Evolutionary conservation across 257 asterid species (phyloP).

Genomic region (Rehmannia glutinosa): DNA sequence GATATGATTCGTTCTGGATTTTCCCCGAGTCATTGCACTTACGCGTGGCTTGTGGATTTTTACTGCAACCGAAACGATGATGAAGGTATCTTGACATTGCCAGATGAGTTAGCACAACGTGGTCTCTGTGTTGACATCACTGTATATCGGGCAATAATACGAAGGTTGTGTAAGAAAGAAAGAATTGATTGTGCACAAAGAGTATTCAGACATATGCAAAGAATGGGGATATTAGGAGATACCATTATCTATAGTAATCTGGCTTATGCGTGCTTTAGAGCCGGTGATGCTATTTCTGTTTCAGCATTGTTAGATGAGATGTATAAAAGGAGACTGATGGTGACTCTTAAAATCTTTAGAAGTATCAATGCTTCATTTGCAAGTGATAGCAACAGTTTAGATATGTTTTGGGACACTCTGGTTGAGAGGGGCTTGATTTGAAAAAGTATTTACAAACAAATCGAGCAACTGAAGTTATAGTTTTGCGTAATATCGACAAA

Average conservation of each 20-base stretch:
- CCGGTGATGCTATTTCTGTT: constrained; percentile 40
- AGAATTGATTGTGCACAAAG: constrained; percentile 55
- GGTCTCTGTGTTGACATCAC: constrained; percentile 66
- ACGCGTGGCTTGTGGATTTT: constrained; percentile 69
- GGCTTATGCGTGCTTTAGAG: constrained; percentile 64
- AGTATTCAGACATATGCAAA: constrained; percentile 51
- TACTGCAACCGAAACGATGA: constrained; percentile 50
- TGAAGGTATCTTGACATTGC: constrained; percentile 43
- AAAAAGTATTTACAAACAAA: constrained; percentile 32
- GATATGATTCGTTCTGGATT: constrained; percentile 62
- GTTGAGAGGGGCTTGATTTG: constrained; percentile 66
- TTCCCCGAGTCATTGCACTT: constrained; percentile 52
- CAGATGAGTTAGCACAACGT: constrained; percentile 50
- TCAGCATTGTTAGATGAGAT: constrained; percentile 64
- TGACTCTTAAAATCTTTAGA: constrained; percentile 54
- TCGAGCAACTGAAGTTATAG: constrained; percentile 30
- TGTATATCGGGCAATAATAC: constrained; percentile 63
- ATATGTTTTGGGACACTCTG: constrained; percentile 53
- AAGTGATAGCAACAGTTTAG: constrained; percentile 32
- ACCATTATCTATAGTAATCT: constrained; percentile 43
- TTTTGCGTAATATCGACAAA: too few relatives aligned
- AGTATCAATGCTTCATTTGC: constrained; percentile 51
- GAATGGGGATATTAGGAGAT: constrained; percentile 70
- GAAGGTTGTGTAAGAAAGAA: constrained; percentile 67
- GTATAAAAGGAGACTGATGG: constrained; percentile 65